phyloP scores from a whole-genome alignment of 2,329 filamentous ascomycete species.

The Mollisia scopiformis region DNA sequence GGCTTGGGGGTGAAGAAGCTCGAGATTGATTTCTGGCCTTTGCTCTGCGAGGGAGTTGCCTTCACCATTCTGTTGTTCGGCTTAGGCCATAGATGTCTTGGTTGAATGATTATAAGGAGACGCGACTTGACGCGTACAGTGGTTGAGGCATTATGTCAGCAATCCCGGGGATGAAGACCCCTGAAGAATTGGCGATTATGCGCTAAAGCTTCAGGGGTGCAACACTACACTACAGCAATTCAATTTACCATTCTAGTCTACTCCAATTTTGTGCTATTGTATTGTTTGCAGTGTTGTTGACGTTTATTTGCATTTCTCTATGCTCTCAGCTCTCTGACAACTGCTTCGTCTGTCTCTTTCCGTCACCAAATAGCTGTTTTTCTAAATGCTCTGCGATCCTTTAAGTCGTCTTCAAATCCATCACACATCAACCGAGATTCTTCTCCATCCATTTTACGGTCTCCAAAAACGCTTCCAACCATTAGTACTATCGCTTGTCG shows the following conservation, averaged over 20 bases:
- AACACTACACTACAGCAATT: neutral
- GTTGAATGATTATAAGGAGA: neutral
- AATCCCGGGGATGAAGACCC: neutral
- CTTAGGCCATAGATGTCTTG: neutral
- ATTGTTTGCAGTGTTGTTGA: no score
- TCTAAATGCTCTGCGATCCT: no score
- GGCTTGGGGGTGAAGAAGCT: conserved; percentile 78
- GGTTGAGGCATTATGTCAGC: neutral
- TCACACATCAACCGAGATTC: neutral
- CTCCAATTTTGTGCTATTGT: no score
- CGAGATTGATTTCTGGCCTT: conserved; percentile 79
- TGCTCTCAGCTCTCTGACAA: no score
- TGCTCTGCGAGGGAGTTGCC: conserved; percentile 23
- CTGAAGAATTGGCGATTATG: neutral
- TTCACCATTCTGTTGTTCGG: conserved; percentile 27
- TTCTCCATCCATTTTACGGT: conserved; percentile 23
- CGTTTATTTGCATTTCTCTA: no score
- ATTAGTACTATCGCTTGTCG: conserved; percentile 21
- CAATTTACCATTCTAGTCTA: neutral
- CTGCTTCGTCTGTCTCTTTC: no score
- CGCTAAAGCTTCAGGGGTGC: neutral
- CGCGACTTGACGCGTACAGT: conserved; percentile 2
- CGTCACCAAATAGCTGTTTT: no score
- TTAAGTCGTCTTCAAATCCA: no score
- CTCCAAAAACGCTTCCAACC: conserved; percentile 21